phyloP scores from a whole-genome alignment of 2,329 filamentous ascomycete genomes.

The Xylogone sp. region DNA sequence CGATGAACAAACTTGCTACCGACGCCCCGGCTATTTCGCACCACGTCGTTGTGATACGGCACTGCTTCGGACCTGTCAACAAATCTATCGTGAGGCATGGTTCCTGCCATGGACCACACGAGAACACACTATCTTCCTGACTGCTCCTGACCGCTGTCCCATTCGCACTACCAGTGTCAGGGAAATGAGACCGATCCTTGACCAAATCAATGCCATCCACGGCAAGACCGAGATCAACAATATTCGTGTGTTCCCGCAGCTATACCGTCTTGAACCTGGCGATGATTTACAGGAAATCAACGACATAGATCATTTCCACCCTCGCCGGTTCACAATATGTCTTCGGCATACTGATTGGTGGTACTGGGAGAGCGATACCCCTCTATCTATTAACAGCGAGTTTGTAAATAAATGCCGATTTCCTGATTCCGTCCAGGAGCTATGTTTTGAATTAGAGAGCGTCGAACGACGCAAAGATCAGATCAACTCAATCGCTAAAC shows the following conservation, averaged over 20 bases:
- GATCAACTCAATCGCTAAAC: conserved; percentile 38
- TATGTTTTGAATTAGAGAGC: conserved; percentile 45
- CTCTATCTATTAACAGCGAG: conserved; percentile 29
- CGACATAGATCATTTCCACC: conserved; percentile 25
- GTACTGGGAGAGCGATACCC: conserved; percentile 36
- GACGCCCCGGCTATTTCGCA: conserved; percentile 37
- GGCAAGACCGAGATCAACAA: conserved; percentile 25
- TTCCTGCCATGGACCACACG: conserved; percentile 36
- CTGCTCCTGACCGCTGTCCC: conserved; percentile 28
- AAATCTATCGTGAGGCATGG: conserved; percentile 39
- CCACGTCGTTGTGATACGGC: conserved; percentile 31
- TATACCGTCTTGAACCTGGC: conserved; percentile 33
- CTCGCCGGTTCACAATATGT: conserved; percentile 37
- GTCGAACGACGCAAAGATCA: conserved; percentile 40
- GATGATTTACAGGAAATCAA: conserved; percentile 23
- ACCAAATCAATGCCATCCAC: conserved; percentile 16
- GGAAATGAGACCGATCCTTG: conserved; percentile 11
- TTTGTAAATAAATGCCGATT: conserved; percentile 34
- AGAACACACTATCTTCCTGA: conserved; percentile 37
- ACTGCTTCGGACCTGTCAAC: conserved; percentile 39
- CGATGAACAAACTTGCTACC: conserved; percentile 30
- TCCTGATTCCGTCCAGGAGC: conserved; percentile 30
- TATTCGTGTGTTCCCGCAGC: conserved; percentile 39
- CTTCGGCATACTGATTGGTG: conserved; percentile 48
- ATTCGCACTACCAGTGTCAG: conserved; percentile 11